These are phyloP conservation scores for Trichoderma cornu-damae DNA, from an alignment of 2,329 filamentous ascomycete species.

Conservation along the genomic window DNA sequence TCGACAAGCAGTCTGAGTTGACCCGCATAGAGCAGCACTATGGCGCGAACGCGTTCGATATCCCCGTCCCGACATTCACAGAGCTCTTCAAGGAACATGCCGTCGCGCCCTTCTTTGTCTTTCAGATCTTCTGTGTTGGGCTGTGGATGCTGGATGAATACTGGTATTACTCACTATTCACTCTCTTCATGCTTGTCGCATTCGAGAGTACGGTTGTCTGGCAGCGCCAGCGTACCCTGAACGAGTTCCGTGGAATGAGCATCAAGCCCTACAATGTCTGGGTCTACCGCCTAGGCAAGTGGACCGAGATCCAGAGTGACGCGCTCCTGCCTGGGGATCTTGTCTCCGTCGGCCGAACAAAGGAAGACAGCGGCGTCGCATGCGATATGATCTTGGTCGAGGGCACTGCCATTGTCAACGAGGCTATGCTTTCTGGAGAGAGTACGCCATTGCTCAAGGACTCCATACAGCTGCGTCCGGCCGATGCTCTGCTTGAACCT, in stretches of 20 bases:
- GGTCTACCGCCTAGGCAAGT: conserved; percentile 81
- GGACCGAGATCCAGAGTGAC: conserved; percentile 85
- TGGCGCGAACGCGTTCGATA: conserved; percentile 93
- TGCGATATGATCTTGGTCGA: conserved; percentile 96
- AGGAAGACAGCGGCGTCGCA: conserved; percentile 93
- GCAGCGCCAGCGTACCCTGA: conserved; percentile 94
- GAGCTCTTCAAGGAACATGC: conserved; percentile 98
- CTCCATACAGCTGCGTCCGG: conserved; percentile 83
- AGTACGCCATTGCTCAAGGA: conserved; percentile 96
- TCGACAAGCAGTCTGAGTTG: conserved; percentile 69
- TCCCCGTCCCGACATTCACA: conserved; percentile 89
- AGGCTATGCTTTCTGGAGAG: conserved; percentile 98
- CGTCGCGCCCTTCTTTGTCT: conserved; percentile 97
- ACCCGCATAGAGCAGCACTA: conserved; percentile 84
- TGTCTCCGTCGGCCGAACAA: conserved; percentile 85
- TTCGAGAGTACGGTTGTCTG: conserved; percentile 99
- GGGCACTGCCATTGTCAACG: conserved; percentile 95
- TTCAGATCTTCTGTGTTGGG: conserved; percentile 97
- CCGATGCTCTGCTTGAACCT: conserved; percentile 72
- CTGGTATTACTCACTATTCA: conserved; percentile 99
- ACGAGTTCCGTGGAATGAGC: conserved; percentile 97
- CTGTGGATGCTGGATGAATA: conserved; percentile 99
- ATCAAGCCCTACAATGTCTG: conserved; percentile 97
- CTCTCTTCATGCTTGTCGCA: conserved; percentile 93
- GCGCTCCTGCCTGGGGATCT: conserved; percentile 89